Base-by-base conservation (phyloP, 768 basidiomycete genomes). In the Termitomyces bulborhizus region DNA sequence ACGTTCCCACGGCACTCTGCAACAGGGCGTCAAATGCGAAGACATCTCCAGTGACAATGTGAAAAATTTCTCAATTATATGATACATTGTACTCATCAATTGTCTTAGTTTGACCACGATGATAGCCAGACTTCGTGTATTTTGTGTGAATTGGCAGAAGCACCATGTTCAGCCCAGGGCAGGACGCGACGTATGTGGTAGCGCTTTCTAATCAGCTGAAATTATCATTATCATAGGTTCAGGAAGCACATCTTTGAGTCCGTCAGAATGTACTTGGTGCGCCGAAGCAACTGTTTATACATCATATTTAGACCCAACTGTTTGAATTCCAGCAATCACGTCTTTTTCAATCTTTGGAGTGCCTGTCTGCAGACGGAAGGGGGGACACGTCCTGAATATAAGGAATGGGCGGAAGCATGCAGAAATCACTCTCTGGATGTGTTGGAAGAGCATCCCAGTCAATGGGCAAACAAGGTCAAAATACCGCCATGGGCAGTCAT, bases 301-400 rank as follows among this genome's bases (percentile, higher is more conserved):
- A 31, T 32, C 6, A 15, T 26, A 12, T 21, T 13, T 15, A n/a
- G n/a, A n/a, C 43, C 29, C 24, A 39, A 15, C 46, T 21, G 34
- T 11, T 1, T 27, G 31, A 42, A 49, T 42, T 55, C 32, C 44
- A 74, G 73, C 57, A 72, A 69, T 32, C 65, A 61, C 37, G 63
- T 69, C 8, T 67, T 63, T 27, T 68, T 66, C 60, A 64, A 68
- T 37, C 27, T 68, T 12, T 68, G 65, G 65, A 61, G 59, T 43
- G 65, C 66, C 18, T 68, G 67, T 59, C 44, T 57, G 9, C 18
- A 45, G 18, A 46, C 56, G 18, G 34, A 54, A 18, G 56, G 43
- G 24, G 53, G 56, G 36, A 44, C 45, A 3, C 57, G 42, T 34
- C 59, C 56, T 41, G 32, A 29, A 0, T 57, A 55, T 44, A 46